phyloP scores from a whole-genome alignment of 257 asterid species.

The Anisodus tanguticus region DNA sequence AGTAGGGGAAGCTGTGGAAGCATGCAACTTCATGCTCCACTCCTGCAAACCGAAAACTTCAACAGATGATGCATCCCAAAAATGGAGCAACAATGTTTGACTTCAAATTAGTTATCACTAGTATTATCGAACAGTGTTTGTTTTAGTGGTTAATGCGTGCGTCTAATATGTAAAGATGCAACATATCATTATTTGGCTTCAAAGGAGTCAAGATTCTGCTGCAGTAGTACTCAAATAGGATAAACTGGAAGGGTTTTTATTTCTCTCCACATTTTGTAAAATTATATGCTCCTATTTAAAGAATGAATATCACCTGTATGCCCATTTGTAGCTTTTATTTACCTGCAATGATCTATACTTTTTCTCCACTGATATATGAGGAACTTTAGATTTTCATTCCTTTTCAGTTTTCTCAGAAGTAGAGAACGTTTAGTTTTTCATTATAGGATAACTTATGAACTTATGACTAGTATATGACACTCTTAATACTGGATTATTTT shows the following conservation, averaged over 20 bases:
- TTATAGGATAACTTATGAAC: not conserved
- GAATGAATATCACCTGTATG: not conserved
- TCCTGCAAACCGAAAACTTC: slow-evolving; percentile 49
- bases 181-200: slow-evolving; percentile 16
- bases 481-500: not conserved
- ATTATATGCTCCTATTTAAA: not conserved
- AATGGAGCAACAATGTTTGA: slow-evolving; percentile 64
- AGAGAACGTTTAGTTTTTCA: not conserved
- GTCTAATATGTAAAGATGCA: slow-evolving; percentile 1
- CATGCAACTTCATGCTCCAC: slow-evolving; percentile 84
- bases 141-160: slow-evolving; percentile 13
- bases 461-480: not conserved
- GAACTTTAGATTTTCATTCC: not conserved
- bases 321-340: not conserved
- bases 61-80: slow-evolving; percentile 32
- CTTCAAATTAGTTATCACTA: not conserved
- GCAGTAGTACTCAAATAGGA: not conserved
- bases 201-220: slow-evolving; percentile 15
- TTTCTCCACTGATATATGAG: not conserved
- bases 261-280: slow-evolving; percentile 18
- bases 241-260: not conserved
- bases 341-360: not conserved
- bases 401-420: not conserved
- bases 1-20: slow-evolving; percentile 89
- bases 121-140: not conserved